Base-by-base conservation (phyloP, 148 eudicot genomes). In the Camellia sinensis region DNA sequence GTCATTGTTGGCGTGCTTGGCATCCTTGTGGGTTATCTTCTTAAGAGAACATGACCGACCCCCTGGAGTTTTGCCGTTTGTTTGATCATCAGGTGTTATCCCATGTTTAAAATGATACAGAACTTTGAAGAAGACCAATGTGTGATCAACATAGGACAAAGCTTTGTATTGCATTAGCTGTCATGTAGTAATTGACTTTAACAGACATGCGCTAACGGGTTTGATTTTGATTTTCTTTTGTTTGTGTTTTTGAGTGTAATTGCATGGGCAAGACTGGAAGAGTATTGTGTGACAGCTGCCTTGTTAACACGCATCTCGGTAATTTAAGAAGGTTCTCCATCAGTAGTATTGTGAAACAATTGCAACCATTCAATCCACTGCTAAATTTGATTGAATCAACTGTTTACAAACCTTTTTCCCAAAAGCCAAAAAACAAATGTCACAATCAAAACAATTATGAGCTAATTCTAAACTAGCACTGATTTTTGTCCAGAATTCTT, bases 1-100 rank as follows among this genome's bases (percentile, higher is more conserved):
- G 74, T 89, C 71, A 45, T 93, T 59, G 85, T 88, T 67, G 93
- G 91, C 73, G 70, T 93, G 85, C 52, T 93, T 56, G 92, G 97
- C 77, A 22, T 91, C 71, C 82, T 91, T 17, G 48, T 91, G 80
- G 97, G 97, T 8, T 93, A 91, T 80, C 75, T 93, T 76, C 37
- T 90, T 43, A 93, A 85, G 86, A 90, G 83, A 59, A 82, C 87
- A 56, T 90, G 73, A 87, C 37, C 5, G 1, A 29, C 37, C 37
- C 11, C 46, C 12, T 17, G 69, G 79, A 5, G n/a, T 9, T 21
- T 29, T 52, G 52, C 17, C 7, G 68, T 19, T 59, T 72, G 66
- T 62, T 61, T 14, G 11, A 56, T 41, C 67, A 67, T 78, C 66
- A 68, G 62, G 81, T 61, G 68, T 43, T 78, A 17, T 13, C 13